Base-by-base conservation (phyloP, 768 basidiomycete species). In the Boletus edulis region DNA sequence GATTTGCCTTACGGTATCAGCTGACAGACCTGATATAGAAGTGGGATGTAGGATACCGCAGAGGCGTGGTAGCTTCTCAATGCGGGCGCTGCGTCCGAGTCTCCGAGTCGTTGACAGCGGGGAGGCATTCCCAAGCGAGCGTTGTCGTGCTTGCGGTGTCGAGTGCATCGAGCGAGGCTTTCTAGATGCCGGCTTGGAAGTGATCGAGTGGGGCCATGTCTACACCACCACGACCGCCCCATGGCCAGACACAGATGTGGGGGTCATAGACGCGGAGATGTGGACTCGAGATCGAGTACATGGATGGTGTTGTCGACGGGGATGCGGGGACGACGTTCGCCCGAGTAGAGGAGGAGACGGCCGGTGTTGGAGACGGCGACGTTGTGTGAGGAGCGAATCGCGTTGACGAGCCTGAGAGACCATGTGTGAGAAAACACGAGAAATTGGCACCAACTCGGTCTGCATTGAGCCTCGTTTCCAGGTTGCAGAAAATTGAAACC, bases 221-320 rank as follows among this genome's bases (percentile, higher is more conserved):
- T 17, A 64, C 59, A 3, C 76, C 78, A 2, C 76, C 76, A 17
- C 79, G 70, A 3, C 79, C 78, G 6, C 78, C 78, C 22, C 22
- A 22, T 22, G 22, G 22, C 73, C 78, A 81, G 42, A 78, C 45
- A 57, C 76, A 77, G 45, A 77, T 34, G n/a, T 15, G 24, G 15
- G n/a, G 32, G 47, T 69, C 65, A 43, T 55, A 17, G 75, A 58
- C 5, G 5, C 12, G 51, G 7, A 9, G 40, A 39, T 24, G 46
- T n/a, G 12, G 42, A 12, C 2, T 50, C 58, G 27, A 73, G 61
- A 43, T 69, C 61, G 43, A 67, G 55, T 38, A 56, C 43, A 47
- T 71, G 72, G 39, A 72, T n/a, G n/a, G 20, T 2, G 20, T 20
- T 20, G 20, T 20, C 20, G 20, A 20, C 20, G 20, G 20, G 20